Percentiles rank a stretch among this genome's conserved stretches.
phyloP scores from a whole-genome alignment of 306 rosid species.

The Vigna mungo region DNA sequence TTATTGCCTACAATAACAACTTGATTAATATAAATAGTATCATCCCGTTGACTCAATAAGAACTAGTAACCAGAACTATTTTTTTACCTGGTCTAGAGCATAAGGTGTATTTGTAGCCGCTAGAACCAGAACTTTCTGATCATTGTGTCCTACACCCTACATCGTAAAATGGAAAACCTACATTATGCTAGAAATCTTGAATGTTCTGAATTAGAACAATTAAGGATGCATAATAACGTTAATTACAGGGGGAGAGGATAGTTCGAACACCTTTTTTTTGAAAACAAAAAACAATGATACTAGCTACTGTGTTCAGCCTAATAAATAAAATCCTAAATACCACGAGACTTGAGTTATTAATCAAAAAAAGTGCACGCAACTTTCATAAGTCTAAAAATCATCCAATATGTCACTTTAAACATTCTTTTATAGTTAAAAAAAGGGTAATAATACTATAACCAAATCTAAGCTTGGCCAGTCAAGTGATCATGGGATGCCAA shows the following conservation, averaged over 20 bases:
- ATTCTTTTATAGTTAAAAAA: background rate
- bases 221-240: background rate
- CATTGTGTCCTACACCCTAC: constrained; percentile 97
- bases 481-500: background rate
- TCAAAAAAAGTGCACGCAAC: background rate
- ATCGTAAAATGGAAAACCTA: constrained; percentile 39
- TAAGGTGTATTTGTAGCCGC: constrained; percentile 99
- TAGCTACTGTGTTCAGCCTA: constrained; percentile 2
- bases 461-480: constrained; percentile 8
- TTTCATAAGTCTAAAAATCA: constrained; percentile 5
- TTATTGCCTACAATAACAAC: constrained; percentile 78
- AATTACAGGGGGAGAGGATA: background rate
- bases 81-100: constrained; percentile 92
- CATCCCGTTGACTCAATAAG: constrained; percentile 14
- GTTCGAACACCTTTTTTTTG: background rate
- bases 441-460: constrained; percentile 1
- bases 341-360: background rate
- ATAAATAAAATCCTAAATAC: background rate
- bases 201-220: background rate
- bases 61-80: constrained; percentile 30
- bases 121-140: constrained; percentile 97
- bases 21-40: constrained; percentile 44
- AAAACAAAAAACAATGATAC: background rate
- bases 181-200: constrained; percentile 6
- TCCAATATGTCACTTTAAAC: background rate